Percentiles rank a stretch among this genome's conserved stretches.
phyloP scores from a whole-genome alignment of 2,329 filamentous ascomycete genomes.

The Xylariales sp. region DNA sequence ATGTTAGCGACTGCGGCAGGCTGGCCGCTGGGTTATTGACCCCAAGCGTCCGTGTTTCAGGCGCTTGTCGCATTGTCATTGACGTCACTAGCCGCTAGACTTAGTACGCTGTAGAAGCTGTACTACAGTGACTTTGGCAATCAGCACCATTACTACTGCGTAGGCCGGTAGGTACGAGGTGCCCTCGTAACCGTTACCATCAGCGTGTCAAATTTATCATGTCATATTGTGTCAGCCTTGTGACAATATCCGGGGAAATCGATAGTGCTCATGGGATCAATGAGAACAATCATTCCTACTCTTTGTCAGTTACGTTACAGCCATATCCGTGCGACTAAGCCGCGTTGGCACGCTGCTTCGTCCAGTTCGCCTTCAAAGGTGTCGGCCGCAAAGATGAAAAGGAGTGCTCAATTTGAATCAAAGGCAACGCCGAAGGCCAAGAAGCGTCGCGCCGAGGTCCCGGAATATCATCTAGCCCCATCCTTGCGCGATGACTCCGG shows the following conservation, averaged over 20 bases:
- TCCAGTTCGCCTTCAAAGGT: background rate
- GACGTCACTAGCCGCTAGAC: slow-evolving; percentile 14
- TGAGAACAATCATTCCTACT: too few species aligned
- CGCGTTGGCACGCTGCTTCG: too few species aligned
- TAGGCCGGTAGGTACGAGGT: background rate
- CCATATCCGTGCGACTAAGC: too few species aligned
- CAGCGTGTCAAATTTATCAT: too few species aligned
- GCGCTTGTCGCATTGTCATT: slow-evolving; percentile 13
- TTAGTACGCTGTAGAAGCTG: background rate
- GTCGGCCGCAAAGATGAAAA: slow-evolving; percentile 19
- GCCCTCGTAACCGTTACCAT: too few species aligned
- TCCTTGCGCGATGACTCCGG: slow-evolving; percentile 38
- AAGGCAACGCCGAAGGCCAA: slow-evolving; percentile 19
- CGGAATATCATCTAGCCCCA: slow-evolving; percentile 40
- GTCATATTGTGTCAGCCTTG: too few species aligned
- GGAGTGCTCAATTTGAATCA: slow-evolving; percentile 16
- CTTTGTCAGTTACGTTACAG: too few species aligned
- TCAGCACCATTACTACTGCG: background rate
- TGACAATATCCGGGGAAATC: too few species aligned
- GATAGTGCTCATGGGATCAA: too few species aligned
- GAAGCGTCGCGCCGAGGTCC: slow-evolving; percentile 25
- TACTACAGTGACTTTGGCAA: background rate
- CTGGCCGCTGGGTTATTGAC: too few species aligned
- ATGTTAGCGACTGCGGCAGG: too few species aligned
- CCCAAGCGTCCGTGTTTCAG: too few species aligned